Percentiles rank a stretch among this genome's conserved stretches.
Evolutionary conservation across 495 filamentous ascomycete species (phyloP).

Genomic region (Platismatia glauca): DNA sequence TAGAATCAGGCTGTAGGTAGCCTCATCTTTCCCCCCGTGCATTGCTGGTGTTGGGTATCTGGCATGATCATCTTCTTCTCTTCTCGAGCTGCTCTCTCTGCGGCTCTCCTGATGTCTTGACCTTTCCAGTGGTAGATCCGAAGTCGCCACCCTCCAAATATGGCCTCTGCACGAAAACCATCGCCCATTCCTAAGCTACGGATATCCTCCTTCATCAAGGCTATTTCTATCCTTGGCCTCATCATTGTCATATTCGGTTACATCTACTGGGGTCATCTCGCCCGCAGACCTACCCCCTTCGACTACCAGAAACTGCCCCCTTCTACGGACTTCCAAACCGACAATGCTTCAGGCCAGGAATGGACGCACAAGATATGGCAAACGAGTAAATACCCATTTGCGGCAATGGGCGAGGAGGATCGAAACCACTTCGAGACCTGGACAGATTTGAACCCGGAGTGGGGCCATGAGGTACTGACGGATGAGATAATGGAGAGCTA

Average conservation of each 20-base stretch:
- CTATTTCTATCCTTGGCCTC: not conserved
- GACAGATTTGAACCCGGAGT: slow-evolving; percentile 24
- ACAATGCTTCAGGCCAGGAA: not conserved
- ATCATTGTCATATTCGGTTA: slow-evolving; percentile 6
- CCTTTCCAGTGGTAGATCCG: not conserved
- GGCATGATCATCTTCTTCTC: not conserved
- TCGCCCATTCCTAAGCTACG: slow-evolving; percentile 6
- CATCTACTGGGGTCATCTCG: slow-evolving; percentile 3
- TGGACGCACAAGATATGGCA: slow-evolving; percentile 18
- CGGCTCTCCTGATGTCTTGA: not conserved
- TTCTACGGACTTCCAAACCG: not conserved
- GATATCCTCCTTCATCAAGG: slow-evolving; percentile 1
- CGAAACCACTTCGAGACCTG: slow-evolving; percentile 27
- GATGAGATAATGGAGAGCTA: slow-evolving; percentile 26
- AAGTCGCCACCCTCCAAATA: not conserved
- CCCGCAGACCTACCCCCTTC: not conserved
- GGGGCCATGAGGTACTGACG: slow-evolving; percentile 31
- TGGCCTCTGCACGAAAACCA: not conserved
- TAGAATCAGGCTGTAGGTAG: not conserved
- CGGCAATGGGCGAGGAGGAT: slow-evolving; percentile 22
- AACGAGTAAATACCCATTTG: slow-evolving; percentile 12
- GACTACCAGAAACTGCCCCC: not conserved
- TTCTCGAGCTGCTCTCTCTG: not conserved
- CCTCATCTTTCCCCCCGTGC: not conserved
- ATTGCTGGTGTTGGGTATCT: not conserved